phyloP scores from a whole-genome alignment of 306 rosid species.

The Arachis hypogaea region DNA sequence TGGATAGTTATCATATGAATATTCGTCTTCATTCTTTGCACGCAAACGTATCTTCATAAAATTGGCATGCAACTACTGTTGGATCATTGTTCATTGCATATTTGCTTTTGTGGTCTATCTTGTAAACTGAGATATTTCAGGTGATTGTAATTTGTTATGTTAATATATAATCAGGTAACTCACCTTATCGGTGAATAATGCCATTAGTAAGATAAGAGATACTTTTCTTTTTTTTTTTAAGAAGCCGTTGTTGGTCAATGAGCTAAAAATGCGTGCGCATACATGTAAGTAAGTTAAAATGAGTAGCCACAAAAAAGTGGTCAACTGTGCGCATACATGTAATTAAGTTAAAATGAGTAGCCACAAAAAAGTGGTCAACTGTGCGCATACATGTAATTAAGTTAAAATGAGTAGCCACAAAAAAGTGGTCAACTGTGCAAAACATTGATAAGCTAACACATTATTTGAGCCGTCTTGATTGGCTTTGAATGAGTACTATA shows the following conservation, averaged over 20 bases:
- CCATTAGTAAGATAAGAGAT: background rate
- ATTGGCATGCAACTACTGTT: background rate
- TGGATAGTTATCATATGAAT: too few relatives aligned
- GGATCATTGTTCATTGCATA: background rate
- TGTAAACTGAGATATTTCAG: background rate
- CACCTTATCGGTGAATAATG: background rate
- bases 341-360: too few relatives aligned
- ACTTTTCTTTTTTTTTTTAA: background rate
- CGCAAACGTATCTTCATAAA: too few relatives aligned
- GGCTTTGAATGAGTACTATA: background rate
- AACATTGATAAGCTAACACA: background rate
- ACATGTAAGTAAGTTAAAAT: background rate
- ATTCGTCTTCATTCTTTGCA: too few relatives aligned
- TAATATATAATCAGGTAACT: background rate
- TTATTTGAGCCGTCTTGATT: too few relatives aligned
- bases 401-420: too few relatives aligned
- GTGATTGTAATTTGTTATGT: background rate
- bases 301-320: background rate
- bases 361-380: background rate
- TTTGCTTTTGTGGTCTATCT: background rate
- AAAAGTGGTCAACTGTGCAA: background rate
- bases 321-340: too few relatives aligned
- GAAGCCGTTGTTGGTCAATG: conserved; percentile 6
- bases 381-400: too few relatives aligned
- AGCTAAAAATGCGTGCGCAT: background rate